phyloP scores from a whole-genome alignment of 2,329 filamentous ascomycete genomes.

The Botrytis hyacinthi region DNA sequence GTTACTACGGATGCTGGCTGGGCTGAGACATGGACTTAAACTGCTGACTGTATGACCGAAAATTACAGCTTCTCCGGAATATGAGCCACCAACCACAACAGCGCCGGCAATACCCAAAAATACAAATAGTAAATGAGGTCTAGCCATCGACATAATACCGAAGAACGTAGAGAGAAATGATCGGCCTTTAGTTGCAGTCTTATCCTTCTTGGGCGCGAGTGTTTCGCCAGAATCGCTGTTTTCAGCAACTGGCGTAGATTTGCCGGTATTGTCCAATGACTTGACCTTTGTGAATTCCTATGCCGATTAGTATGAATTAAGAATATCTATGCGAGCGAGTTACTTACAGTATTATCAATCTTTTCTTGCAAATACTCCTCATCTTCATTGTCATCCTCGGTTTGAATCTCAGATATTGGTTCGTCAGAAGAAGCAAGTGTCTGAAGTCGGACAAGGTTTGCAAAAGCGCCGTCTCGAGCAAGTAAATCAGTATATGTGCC shows the following conservation, averaged over 20 bases:
- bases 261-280: not conserved
- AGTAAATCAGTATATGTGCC: slow-evolving; percentile 73
- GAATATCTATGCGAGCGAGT: not conserved
- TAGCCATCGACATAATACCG: slow-evolving; percentile 15
- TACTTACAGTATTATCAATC: not conserved
- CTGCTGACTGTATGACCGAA: slow-evolving; percentile 52
- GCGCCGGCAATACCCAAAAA: slow-evolving; percentile 22
- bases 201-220: not conserved
- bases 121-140: slow-evolving; percentile 7
- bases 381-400: not conserved
- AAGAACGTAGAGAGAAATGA: slow-evolving; percentile 10
- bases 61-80: slow-evolving; percentile 54
- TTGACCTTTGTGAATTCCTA: slow-evolving; percentile 9
- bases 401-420: slow-evolving; percentile 1
- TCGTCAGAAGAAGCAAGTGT: slow-evolving; percentile 3
- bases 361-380: slow-evolving; percentile 11
- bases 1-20: slow-evolving; percentile 29
- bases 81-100: slow-evolving; percentile 55
- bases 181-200: not conserved
- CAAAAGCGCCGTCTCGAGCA: slow-evolving; percentile 50
- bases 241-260: not conserved
- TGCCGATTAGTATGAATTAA: not conserved
- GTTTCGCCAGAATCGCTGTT: not conserved
- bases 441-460: slow-evolving; percentile 25
- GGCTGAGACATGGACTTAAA: slow-evolving; percentile 48